Evolutionary conservation across 116 monocot species (phyloP), one percentile per base, ranked within the genome.

Genomic region (Posidonia oceanica): DNA sequence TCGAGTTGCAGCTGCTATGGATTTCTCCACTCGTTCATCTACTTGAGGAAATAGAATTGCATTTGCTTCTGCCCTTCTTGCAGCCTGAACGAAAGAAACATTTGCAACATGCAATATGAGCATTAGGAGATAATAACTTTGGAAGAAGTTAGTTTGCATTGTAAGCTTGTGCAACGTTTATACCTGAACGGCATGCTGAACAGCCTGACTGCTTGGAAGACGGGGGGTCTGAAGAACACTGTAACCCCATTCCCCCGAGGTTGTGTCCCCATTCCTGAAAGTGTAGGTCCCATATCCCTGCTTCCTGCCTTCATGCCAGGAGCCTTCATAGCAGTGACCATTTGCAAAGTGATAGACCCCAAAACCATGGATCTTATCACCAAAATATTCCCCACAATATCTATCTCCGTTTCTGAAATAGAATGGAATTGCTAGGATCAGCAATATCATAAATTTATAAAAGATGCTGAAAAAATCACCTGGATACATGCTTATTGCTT

Each of bases 301-400:
- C 55, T 86, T 88, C 59, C 83, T 71, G 15, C 91, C 91, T 74
- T 95, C 95, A 64, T 95, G 95, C 95, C 95, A 95, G 54, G 95
- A 88, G 10, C 95, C 95, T 74, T 95, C 91, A 23, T 95, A 91
- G 59, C 80, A 67, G 65, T 95, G 88, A 21, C 91, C 86, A 75
- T 91, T 91, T n/a, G 83, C 88, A 71, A 95, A 95, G 29, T 69
- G 74, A 40, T 95, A 95, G 0, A 88, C 79, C 15, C 95, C 95
- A 66, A 83, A 95, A 42, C 95, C 95, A 59, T 95, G 88, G 64
- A 91, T 91, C 71, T 83, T 91, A 54, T 88, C 91, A 0, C 80
- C 91, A 67, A 91, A 95, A 64, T 95, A 95, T 74, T 95, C 88
- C 2, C 95, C 95, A 4, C 83, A 40, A 36, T 91, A 95, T 23